Conservation (phyloP, 495 filamentous ascomycete genomes). For the Penicillium silybi region DNA sequence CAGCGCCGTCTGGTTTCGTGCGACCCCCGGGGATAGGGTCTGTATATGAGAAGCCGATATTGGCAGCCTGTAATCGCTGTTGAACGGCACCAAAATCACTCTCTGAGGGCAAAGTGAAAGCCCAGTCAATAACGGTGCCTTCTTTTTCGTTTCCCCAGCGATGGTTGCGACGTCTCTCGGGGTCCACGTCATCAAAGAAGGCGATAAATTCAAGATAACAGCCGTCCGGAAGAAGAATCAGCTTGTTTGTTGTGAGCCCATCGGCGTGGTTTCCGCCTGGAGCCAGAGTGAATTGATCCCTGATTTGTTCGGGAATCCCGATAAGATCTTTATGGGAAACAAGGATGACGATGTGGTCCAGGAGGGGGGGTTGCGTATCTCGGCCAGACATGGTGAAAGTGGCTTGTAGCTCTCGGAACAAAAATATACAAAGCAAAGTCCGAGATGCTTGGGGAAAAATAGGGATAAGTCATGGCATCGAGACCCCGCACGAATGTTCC, state of each 20-base stretch:
- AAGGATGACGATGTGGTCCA: background rate
- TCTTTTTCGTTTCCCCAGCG: slow-evolving; percentile 21
- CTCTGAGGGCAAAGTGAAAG: slow-evolving; percentile 17
- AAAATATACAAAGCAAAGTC: too few species aligned
- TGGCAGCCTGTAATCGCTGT: background rate
- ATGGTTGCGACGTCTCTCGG: slow-evolving; percentile 9
- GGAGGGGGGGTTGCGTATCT: background rate
- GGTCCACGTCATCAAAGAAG: slow-evolving; percentile 12
- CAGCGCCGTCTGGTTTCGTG: background rate
- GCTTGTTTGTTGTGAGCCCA: background rate
- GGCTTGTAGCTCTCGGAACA: background rate
- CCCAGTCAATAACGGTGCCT: slow-evolving; percentile 22
- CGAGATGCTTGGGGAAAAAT: too few species aligned
- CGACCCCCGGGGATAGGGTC: background rate
- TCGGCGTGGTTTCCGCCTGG: background rate
- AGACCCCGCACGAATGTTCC: too few species aligned
- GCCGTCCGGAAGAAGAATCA: slow-evolving; percentile 1
- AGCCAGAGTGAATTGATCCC: background rate
- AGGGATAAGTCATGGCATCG: too few species aligned
- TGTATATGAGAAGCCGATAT: background rate
- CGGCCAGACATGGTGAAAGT: background rate
- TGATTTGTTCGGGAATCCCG: background rate
- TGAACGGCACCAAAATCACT: slow-evolving; percentile 6
- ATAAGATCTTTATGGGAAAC: background rate
- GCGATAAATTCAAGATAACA: slow-evolving; percentile 20